Evolutionary conservation across 129 eudicot species (phyloP).

Genomic region (Chrysanthemum seticuspe): DNA sequence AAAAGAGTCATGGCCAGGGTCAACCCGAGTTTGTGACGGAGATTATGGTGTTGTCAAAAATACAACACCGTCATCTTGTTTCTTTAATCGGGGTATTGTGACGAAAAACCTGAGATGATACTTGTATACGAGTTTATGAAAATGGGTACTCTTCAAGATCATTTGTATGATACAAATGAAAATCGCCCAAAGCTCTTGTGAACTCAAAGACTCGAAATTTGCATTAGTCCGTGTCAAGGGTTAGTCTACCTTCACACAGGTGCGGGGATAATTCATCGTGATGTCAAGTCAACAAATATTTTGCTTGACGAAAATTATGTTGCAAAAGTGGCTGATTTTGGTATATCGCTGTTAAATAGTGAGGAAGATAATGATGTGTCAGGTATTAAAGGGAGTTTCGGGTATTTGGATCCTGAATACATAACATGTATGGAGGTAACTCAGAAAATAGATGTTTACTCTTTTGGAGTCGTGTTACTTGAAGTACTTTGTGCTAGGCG

Average conservation of each 20-base stretch:
- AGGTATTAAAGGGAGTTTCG: constrained; percentile 59
- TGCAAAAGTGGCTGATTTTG: constrained; percentile 96
- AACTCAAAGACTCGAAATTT: constrained; percentile 82
- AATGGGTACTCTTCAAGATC: constrained; percentile 76
- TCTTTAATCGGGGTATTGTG: constrained; percentile 91
- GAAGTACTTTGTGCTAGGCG: constrained; percentile 69
- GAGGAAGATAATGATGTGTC: constrained; percentile 28
- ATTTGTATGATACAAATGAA: constrained; percentile 68
- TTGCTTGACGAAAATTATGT: constrained; percentile 72
- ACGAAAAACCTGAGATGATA: constrained; percentile 83
- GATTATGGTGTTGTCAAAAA: constrained; percentile 88
- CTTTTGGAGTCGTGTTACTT: constrained; percentile 65
- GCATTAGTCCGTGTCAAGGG: constrained; percentile 69
- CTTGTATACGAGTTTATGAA: constrained; percentile 86
- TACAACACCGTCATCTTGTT: constrained; percentile 82
- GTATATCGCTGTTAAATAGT: constrained; percentile 75
- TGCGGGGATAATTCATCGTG: constrained; percentile 83
- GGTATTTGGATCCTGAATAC: constrained; percentile 71
- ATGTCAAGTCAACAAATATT: constrained; percentile 89
- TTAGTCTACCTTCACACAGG: constrained; percentile 72
- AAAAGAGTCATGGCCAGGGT: constrained; percentile 82
- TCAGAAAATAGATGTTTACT: constrained; percentile 59
- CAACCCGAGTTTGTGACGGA: constrained; percentile 76
- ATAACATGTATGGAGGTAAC: constrained; percentile 45
- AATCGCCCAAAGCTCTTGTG: constrained; percentile 61